Evolutionary conservation across 129 eudicot species (phyloP).

Genomic region (Scalesia atractyloides): DNA sequence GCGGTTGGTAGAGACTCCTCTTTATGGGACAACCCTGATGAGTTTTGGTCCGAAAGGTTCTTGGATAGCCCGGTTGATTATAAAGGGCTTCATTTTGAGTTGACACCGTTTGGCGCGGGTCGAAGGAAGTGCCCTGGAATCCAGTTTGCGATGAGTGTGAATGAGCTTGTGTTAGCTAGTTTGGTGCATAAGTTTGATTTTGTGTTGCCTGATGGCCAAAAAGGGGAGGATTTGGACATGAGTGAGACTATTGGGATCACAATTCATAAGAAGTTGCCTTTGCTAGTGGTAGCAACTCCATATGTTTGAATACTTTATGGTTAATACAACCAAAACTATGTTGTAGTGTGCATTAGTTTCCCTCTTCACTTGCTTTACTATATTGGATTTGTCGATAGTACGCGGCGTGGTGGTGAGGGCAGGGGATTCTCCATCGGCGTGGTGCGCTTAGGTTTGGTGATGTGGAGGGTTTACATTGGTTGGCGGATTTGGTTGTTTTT

Average conservation of each 20-base stretch:
- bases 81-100: constrained; percentile 45
- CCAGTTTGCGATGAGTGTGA: constrained; percentile 36
- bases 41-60: constrained; percentile 50
- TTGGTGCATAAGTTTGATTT: constrained; percentile 47
- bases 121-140: constrained; percentile 56
- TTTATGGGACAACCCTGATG: constrained; percentile 37
- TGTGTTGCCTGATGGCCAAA: constrained; percentile 32
- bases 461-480: too few species aligned
- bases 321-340: too few species aligned
- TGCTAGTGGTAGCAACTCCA: constrained; percentile 42
- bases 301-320: background rate
- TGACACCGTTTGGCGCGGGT: constrained; percentile 56
- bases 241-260: constrained; percentile 37
- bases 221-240: constrained; percentile 41
- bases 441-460: too few species aligned
- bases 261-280: constrained; percentile 34
- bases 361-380: too few species aligned
- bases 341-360: too few species aligned
- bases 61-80: constrained; percentile 34
- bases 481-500: too few species aligned
- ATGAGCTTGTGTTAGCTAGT: constrained; percentile 48
- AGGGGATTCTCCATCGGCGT: too few species aligned
- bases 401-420: too few species aligned
- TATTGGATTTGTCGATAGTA: too few species aligned
- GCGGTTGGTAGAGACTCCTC: constrained; percentile 28